A percentile compares a stretch with the other conserved stretches of the same genome.
phyloP scores from a whole-genome alignment of 2,329 filamentous ascomycete genomes.

The Bertia moriformis region DNA sequence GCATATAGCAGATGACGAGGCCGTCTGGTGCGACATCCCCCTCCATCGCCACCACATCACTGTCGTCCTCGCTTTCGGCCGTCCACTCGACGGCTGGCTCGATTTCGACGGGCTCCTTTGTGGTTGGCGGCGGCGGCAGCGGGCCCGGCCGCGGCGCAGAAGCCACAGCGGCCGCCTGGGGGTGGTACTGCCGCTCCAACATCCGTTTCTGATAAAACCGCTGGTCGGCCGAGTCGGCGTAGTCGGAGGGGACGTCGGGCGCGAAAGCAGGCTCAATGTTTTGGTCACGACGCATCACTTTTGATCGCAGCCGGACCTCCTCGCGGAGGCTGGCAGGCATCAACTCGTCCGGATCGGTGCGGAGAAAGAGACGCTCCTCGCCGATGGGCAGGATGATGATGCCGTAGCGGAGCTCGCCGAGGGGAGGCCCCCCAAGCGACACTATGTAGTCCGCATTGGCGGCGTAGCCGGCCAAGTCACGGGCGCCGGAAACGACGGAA shows the following conservation, averaged over 20 bases:
- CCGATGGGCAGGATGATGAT: conserved; percentile 3
- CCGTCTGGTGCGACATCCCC: too few species aligned
- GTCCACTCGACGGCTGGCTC: background rate
- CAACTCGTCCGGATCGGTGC: background rate
- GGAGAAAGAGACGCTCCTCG: conserved; percentile 3
- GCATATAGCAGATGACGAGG: background rate
- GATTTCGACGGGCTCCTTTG: background rate
- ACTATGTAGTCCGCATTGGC: conserved; percentile 4
- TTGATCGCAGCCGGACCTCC: background rate
- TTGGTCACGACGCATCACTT: too few species aligned
- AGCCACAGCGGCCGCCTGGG: too few species aligned
- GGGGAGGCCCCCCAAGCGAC: conserved; percentile 2
- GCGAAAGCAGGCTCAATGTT: background rate
- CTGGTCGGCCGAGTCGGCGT: background rate
- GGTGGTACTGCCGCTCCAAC: background rate
- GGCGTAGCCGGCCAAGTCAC: conserved; percentile 3
- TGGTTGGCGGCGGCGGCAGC: too few species aligned
- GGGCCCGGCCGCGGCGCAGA: too few species aligned
- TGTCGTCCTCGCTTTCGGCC: too few species aligned
- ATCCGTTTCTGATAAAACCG: background rate
- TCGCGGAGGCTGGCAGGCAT: background rate
- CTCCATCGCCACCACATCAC: too few species aligned
- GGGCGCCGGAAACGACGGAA: background rate
- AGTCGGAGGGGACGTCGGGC: background rate
- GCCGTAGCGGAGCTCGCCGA: conserved; percentile 3